phyloP scores from a whole-genome alignment of 208 protist genomes.

The Vickermania ingenoplastis region DNA sequence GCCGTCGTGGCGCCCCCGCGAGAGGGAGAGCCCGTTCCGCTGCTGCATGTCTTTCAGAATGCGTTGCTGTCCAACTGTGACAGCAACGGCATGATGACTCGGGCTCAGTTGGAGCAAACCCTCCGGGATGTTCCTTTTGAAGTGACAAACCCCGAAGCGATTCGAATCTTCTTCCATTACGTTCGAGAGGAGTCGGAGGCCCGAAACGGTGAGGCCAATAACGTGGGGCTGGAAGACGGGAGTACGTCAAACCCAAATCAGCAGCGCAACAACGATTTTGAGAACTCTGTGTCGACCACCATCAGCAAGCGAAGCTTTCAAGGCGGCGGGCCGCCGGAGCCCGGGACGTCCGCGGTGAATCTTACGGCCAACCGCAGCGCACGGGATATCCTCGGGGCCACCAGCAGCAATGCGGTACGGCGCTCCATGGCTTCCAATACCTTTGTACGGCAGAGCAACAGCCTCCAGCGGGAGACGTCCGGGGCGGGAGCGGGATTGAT shows the following conservation, averaged over 20 bases:
- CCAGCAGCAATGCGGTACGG: background rate
- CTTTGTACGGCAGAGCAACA: background rate
- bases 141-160: constrained; percentile 19
- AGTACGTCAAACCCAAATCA: background rate
- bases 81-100: constrained; percentile 29
- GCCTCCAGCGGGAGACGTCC: background rate
- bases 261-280: constrained; percentile 1
- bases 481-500: too few relatives aligned
- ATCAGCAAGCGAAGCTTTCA: background rate
- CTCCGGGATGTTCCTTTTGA: constrained; percentile 42
- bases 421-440: background rate
- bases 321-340: background rate
- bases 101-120: constrained; percentile 20
- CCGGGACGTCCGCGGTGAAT: background rate
- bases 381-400: background rate
- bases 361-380: background rate
- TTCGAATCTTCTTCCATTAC: constrained; percentile 13
- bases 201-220: constrained; percentile 12
- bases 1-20: constrained; percentile 3
- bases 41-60: constrained; percentile 29
- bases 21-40: constrained; percentile 27
- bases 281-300: constrained; percentile 4
- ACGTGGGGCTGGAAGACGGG: constrained; percentile 1
- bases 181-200: constrained; percentile 19
- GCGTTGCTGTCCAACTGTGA: constrained; percentile 30